Percentiles rank a stretch among this genome's conserved stretches.
These are phyloP conservation scores for Postia placenta DNA, from an alignment of 768 basidiomycete species.

Conservation along the genomic window DNA sequence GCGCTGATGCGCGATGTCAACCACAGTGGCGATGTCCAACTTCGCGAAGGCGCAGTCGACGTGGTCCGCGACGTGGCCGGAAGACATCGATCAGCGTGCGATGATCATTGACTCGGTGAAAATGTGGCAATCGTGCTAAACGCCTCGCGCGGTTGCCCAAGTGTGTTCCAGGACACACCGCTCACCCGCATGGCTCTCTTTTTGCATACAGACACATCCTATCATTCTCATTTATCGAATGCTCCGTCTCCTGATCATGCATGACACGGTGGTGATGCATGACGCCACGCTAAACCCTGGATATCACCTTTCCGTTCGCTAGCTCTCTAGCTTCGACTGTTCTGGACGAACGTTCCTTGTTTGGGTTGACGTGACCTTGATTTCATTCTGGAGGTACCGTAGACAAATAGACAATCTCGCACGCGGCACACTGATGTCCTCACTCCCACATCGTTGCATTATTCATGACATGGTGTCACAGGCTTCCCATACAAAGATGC, in stretches of 20 bases:
- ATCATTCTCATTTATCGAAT: no score
- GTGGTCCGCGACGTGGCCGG: conserved; percentile 76
- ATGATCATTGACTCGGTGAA: conserved; percentile 74
- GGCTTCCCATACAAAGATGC: neutral
- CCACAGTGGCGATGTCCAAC: conserved; percentile 59
- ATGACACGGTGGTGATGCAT: no score
- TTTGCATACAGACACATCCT: no score
- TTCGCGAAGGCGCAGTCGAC: conserved; percentile 52
- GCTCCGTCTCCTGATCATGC: no score
- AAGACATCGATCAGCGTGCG: conserved; percentile 51
- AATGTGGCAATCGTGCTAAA: conserved; percentile 67
- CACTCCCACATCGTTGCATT: neutral
- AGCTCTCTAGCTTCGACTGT: no score
- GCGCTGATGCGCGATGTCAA: neutral
- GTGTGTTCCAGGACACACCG: no score
- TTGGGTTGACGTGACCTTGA: neutral
- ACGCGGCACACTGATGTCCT: no score
- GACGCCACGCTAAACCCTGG: no score
- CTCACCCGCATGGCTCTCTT: no score
- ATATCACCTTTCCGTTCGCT: no score
- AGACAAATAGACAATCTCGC: neutral
- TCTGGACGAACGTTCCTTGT: neutral
- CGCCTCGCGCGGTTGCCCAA: no score
- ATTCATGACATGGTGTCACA: no score
- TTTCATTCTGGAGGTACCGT: neutral